Percentiles rank a stretch among this genome's conserved stretches.
Evolutionary conservation across 192 early-diverging fungal genomes (phyloP).

Genomic region (Geosiphon pyriformis): DNA sequence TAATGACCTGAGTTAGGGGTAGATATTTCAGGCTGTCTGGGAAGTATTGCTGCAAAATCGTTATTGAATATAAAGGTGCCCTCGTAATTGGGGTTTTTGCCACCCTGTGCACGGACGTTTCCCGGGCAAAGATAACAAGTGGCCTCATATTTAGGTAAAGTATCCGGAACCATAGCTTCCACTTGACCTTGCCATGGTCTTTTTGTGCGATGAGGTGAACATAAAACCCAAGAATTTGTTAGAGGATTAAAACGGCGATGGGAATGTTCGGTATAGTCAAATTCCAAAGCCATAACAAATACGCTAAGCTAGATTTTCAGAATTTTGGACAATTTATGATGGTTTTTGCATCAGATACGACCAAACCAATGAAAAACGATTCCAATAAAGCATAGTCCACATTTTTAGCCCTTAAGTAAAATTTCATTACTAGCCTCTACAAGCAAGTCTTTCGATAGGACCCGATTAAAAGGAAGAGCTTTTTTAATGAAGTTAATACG

Average conservation of each 20-base stretch:
- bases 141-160: slow-evolving; percentile 66
- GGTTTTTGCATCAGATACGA: too few relatives aligned
- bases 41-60: slow-evolving; percentile 86
- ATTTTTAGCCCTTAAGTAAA: too few relatives aligned
- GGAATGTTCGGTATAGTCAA: slow-evolving; percentile 55
- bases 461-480: too few relatives aligned
- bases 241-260: slow-evolving; percentile 91
- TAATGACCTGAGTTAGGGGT: not conserved
- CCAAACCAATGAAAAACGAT: too few relatives aligned
- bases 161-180: slow-evolving; percentile 42
- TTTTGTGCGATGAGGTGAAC: slow-evolving; percentile 91
- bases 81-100: slow-evolving; percentile 70
- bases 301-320: too few relatives aligned
- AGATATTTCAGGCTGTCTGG: slow-evolving; percentile 44
- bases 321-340: too few relatives aligned
- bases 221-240: slow-evolving; percentile 90
- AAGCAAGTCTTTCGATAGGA: too few relatives aligned
- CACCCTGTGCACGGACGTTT: slow-evolving; percentile 74
- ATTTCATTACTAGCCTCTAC: too few relatives aligned
- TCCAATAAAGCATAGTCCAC: too few relatives aligned
- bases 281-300: slow-evolving; percentile 25
- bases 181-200: slow-evolving; percentile 84
- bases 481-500: too few relatives aligned
- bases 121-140: slow-evolving; percentile 82
- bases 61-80: slow-evolving; percentile 86